phyloP scores from a whole-genome alignment of 352 stramenopile genomes.

The Phytophthora aleatoria region DNA sequence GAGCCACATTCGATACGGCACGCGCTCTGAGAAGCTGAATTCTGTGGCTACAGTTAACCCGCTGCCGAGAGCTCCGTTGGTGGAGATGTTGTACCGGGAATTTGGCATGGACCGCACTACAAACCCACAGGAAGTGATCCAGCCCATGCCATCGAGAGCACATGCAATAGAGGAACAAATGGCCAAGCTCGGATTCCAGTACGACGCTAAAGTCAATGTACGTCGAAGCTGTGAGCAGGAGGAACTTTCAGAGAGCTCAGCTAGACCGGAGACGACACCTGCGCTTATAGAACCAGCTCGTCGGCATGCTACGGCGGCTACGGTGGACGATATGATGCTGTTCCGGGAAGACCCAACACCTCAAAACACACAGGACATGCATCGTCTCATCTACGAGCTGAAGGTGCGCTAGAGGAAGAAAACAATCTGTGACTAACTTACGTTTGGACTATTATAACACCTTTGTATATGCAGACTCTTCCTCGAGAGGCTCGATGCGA shows the following conservation, averaged over 20 bases:
- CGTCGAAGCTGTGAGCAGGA: not conserved
- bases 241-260: not conserved
- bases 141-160: constrained; percentile 47
- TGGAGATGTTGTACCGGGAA: constrained; percentile 46
- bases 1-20: constrained; percentile 48
- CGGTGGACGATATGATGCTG: constrained; percentile 37
- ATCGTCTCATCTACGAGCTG: constrained; percentile 68
- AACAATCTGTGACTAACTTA: no score
- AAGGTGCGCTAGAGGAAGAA: constrained; percentile 34
- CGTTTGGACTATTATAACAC: not conserved
- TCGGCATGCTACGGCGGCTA: not conserved
- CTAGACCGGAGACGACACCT: constrained; percentile 24
- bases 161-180: constrained; percentile 47
- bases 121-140: constrained; percentile 1
- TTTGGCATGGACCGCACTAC: constrained; percentile 33
- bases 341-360: constrained; percentile 16
- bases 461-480: constrained; percentile 36
- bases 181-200: constrained; percentile 49
- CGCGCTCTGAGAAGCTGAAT: not conserved
- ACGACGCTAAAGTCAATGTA: constrained; percentile 26
- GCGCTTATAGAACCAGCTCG: not conserved
- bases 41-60: not conserved
- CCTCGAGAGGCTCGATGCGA: constrained; percentile 49
- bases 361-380: constrained; percentile 49
- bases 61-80: not conserved